Conservation (phyloP, 2,329 filamentous ascomycete genomes). For the Biscogniauxia mediterranea region DNA sequence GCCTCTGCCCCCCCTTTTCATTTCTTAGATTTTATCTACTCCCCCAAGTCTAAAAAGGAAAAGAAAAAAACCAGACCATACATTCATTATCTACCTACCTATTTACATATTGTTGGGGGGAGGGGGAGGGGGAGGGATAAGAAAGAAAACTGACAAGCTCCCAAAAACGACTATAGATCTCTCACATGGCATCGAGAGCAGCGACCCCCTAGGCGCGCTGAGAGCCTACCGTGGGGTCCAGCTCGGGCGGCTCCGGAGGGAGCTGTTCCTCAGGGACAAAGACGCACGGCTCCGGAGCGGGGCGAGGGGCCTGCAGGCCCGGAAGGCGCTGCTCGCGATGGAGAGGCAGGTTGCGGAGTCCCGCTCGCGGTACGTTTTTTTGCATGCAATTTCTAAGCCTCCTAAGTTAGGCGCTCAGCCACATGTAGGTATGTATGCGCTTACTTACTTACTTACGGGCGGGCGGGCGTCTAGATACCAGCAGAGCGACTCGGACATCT, state of each 20-base stretch:
- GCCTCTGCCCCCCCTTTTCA: not conserved
- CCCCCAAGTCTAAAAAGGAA: too few species aligned
- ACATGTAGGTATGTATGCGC: not conserved
- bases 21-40: too few species aligned
- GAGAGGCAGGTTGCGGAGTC: constrained; percentile 66
- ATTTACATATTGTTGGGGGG: not conserved
- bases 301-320: constrained; percentile 68
- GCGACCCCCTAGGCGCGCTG: constrained; percentile 57
- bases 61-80: too few species aligned
- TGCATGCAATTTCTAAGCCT: too few species aligned
- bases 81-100: too few species aligned
- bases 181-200: constrained; percentile 56
- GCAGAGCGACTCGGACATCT: constrained; percentile 56
- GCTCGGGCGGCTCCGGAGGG: constrained; percentile 59
- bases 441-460: not conserved
- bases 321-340: constrained; percentile 69
- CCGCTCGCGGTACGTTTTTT: constrained; percentile 46
- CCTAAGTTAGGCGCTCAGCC: not conserved
- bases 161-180: constrained; percentile 42
- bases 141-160: not conserved
- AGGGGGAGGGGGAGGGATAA: too few species aligned
- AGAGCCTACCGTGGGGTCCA: constrained; percentile 60
- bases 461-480: constrained; percentile 37
- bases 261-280: constrained; percentile 68
- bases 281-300: constrained; percentile 74